These are phyloP conservation scores for Trichosporon sp. DNA, from an alignment of 1,284 basidiomycete genomes.

Conservation along the genomic window DNA sequence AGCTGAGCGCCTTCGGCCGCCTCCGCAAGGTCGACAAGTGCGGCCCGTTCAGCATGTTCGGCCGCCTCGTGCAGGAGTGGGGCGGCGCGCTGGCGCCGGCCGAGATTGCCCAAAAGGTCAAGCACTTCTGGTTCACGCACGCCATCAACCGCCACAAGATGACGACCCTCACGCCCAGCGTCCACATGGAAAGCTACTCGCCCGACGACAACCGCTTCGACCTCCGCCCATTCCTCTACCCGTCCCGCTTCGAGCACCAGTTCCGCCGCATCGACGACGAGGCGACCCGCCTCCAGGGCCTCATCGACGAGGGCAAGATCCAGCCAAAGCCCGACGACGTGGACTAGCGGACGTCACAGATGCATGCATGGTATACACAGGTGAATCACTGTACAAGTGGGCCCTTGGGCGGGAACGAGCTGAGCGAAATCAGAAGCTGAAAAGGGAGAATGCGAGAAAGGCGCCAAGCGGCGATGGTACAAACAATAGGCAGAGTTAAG, in stretches of 20 bases:
- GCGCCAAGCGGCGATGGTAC: too few species aligned
- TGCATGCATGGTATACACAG: background rate
- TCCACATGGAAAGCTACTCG: slow-evolving; percentile 72
- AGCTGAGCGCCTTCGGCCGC: slow-evolving; percentile 86
- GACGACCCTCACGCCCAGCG: slow-evolving; percentile 94
- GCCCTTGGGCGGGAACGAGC: background rate
- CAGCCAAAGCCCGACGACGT: slow-evolving; percentile 21
- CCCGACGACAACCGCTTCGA: slow-evolving; percentile 62
- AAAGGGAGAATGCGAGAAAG: too few species aligned
- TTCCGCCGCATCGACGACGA: slow-evolving; percentile 89
- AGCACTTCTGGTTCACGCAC: slow-evolving; percentile 94
- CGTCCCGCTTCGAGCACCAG: slow-evolving; percentile 90
- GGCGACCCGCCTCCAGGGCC: slow-evolving; percentile 59
- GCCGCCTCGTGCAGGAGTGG: slow-evolving; percentile 91
- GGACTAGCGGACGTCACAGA: slow-evolving; percentile 37
- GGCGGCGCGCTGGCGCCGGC: slow-evolving; percentile 65
- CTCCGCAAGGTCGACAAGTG: slow-evolving; percentile 95
- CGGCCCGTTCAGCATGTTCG: slow-evolving; percentile 95
- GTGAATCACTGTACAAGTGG: background rate
- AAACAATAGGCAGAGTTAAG: too few species aligned
- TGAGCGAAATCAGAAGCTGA: background rate
- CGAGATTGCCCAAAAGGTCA: slow-evolving; percentile 96
- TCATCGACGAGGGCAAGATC: slow-evolving; percentile 49
- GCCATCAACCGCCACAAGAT: slow-evolving; percentile 98
- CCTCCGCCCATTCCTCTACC: slow-evolving; percentile 91